Evolutionary conservation across 2,329 filamentous ascomycete genomes (phyloP).

Genomic region (Xylariaceae sp.): DNA sequence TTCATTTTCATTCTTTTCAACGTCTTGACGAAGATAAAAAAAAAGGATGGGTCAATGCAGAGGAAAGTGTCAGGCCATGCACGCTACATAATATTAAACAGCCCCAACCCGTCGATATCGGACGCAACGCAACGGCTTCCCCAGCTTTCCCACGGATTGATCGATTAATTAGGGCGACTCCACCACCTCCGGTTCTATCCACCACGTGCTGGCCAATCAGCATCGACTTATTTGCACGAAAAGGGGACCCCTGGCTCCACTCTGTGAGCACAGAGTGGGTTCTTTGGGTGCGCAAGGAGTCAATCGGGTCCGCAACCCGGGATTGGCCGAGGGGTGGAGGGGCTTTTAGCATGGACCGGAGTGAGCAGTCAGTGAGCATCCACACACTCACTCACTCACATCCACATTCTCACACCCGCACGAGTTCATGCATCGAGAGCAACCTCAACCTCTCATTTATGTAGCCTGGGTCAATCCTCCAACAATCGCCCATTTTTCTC

Average conservation of each 20-base stretch:
- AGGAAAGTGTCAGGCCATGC: no score
- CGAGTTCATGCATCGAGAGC: neutral
- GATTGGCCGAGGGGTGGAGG: conserved; percentile 24
- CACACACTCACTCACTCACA: no score
- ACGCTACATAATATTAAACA: no score
- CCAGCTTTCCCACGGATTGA: neutral
- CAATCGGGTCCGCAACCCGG: conserved; percentile 20
- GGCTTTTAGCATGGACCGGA: neutral
- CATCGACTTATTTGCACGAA: neutral
- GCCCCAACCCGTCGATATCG: no score
- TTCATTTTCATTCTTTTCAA: no score
- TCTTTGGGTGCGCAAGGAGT: neutral
- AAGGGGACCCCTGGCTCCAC: neutral
- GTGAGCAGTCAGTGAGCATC: neutral
- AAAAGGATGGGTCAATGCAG: no score
- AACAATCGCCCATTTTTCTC: neutral
- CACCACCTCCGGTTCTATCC: neutral
- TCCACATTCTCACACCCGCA: no score
- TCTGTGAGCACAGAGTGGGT: neutral
- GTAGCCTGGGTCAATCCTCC: neutral
- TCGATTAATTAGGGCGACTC: neutral
- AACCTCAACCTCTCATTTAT: neutral
- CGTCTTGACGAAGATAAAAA: no score
- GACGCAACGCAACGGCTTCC: neutral
- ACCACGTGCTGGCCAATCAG: neutral